These are phyloP conservation scores for Scenedesmus sp. DNA, from an alignment of 163 green algal genomes.

Conservation along the genomic window DNA sequence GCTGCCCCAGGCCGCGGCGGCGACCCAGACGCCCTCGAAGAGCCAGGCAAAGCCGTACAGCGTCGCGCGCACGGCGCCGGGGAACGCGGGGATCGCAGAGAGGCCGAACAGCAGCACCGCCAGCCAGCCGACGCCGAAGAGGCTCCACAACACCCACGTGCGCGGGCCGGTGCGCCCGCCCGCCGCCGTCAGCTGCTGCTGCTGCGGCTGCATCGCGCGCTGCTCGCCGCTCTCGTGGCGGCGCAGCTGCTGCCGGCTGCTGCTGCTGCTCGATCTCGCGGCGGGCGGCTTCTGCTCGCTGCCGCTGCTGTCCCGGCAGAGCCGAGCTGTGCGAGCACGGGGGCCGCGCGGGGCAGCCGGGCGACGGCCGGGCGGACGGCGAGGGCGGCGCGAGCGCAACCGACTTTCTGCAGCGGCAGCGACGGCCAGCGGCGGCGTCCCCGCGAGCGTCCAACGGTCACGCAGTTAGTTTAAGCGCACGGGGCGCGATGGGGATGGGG, in stretches of 20 bases:
- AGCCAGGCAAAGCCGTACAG: background rate
- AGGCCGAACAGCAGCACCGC: background rate
- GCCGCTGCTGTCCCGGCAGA: no score
- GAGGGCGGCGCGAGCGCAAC: no score
- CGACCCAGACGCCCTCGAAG: background rate
- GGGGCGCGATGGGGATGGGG: no score
- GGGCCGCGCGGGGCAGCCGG: no score
- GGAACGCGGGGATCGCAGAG: constrained; percentile 6
- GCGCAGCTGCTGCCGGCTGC: background rate
- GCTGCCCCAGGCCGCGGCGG: no score
- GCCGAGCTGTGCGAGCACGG: background rate
- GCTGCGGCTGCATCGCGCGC: background rate
- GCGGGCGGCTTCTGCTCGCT: constrained; percentile 6
- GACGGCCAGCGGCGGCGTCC: no score
- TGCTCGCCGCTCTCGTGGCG: background rate
- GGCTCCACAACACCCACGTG: constrained; percentile 9
- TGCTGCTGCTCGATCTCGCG: background rate
- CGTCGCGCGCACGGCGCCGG: background rate
- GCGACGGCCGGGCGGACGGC: no score
- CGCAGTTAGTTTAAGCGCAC: no score
- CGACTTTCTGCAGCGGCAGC: no score
- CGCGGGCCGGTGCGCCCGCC: no score
- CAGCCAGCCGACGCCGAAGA: constrained; percentile 10
- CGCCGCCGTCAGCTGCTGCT: no score
- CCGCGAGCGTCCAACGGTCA: no score